Base-by-base conservation (phyloP, 805 yeast species). In the Zygosaccharomyces bisporus region DNA sequence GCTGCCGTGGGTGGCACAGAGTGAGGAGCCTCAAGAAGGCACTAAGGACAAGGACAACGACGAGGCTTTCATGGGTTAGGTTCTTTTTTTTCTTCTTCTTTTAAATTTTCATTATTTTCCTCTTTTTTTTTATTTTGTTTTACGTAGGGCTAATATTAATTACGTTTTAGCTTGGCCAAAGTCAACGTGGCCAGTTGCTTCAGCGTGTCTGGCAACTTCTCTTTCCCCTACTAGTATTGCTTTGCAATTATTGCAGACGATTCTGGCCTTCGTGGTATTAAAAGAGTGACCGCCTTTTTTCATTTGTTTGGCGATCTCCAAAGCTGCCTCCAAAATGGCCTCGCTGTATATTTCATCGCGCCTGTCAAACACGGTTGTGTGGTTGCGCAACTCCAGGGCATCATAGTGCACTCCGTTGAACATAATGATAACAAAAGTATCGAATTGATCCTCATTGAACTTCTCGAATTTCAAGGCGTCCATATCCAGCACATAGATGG, bases 361-460 rank as follows among this genome's bases (percentile, higher is more conserved):
- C 7, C 57, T 54, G 14, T 64, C 60, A 61, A 82, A 80, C 4
- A 70, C 68, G 0, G 79, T 63, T 12, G 53, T 48, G 17, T 62
- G 64, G 12, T 57, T 54, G 21, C 72, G 65, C 34, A 71, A 62
- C n/a, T 73, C 77, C 25, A 79, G 68, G 1, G 81, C 68, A 59
- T 85, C 93, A 59, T 83, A 85, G 63, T 85, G 95, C 39, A 84
- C 75, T 0, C 93, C 93, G 31, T 76, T 73, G 56, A 83, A 85
- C 7, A 81, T 63, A 16, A 85, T 65, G 12, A 77, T 64, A n/a
- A 80, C 72, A 54, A 74, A 80, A 4, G 58, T 58, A 1, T 56
- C 51, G 3, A 67, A 66, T 46, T 53, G 57, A n/a, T 65, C 73
- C 29, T 74, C 74, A 37, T 70, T 70, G 60, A 83, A 84, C 25